Evolutionary conservation across 768 basidiomycete species (phyloP), one percentile per base, ranked within the genome.

Genomic region (Suillus plorans): DNA sequence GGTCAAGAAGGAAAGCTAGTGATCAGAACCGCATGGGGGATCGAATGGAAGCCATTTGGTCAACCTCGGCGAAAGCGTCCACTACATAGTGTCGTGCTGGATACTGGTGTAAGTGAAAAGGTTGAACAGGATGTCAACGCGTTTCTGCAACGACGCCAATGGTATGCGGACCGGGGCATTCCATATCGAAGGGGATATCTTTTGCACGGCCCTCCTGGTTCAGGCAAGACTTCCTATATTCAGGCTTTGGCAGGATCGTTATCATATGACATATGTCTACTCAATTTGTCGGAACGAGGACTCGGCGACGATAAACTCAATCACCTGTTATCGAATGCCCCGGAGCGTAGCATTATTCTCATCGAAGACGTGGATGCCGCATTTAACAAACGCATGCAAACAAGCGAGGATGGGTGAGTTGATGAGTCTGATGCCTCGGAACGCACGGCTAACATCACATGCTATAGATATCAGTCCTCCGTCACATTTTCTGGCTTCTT

Each of bases 101-200:
- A 86, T 52, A 78, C 87, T 34, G 95, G 91, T 4, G 83, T 95
- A n/a, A 84, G 87, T n/a, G 90, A 95, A 78, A 85, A 82, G 68
- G 87, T 99, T n/a, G 88, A 90, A 72, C 72, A 76, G 8, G 97
- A 99, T 73, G 79, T 97, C 50, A 86, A 84, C 66, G 84, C 89
- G 6, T 99, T 99, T 76, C 80, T 99, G 66, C 82, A 81, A 7
- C 81, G 97, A 66, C 86, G 91, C 36, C 85, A 89, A 70, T 99
- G 97, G 97, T 99, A 99, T 76, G 94, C 93, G 41, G 94, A 98
- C 73, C 83, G 97, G 86, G 97, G 97, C 90, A 97, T 99, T 65
- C 97, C 97, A 0, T 99, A 99, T 74, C 89, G 97, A 28, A 85
- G 97, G 66, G 97, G 97, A 45, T 98, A 98, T 76, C 85, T 99